Conservation (phyloP, 805 yeast genomes). For the Candida khao-thaluensis region DNA sequence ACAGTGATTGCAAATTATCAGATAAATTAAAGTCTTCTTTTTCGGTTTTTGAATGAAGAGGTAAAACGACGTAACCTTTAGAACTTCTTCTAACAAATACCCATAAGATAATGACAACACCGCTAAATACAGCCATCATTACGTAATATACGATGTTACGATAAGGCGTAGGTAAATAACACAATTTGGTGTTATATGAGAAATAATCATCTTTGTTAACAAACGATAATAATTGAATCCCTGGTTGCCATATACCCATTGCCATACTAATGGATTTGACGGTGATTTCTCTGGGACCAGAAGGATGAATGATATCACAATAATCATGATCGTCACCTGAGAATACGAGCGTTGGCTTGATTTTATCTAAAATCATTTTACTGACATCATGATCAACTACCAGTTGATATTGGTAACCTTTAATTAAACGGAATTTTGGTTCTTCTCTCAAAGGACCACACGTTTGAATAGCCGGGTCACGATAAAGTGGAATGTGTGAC, state of each 20-base stretch:
- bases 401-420: constrained; percentile 88
- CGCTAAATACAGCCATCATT: constrained; percentile 32
- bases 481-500: constrained; percentile 82
- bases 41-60: constrained; percentile 8
- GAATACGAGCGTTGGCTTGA: constrained; percentile 69
- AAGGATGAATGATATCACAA: constrained; percentile 63
- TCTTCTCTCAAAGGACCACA: constrained; percentile 87
- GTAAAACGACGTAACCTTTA: constrained; percentile 14
- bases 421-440: constrained; percentile 48
- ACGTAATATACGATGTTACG: constrained; percentile 39
- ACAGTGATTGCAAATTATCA: not conserved
- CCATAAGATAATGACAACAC: constrained; percentile 27
- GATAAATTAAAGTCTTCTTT: constrained; percentile 7
- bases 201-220: constrained; percentile 12
- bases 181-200: constrained; percentile 37
- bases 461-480: constrained; percentile 54
- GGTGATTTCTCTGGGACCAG: constrained; percentile 66
- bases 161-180: constrained; percentile 49
- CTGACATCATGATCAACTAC: constrained; percentile 67
- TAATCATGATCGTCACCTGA: constrained; percentile 98
- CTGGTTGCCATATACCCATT: constrained; percentile 84
- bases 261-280: constrained; percentile 92
- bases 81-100: constrained; percentile 18
- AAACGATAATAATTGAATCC: constrained; percentile 77
- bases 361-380: constrained; percentile 51